Percentiles rank a stretch among this genome's conserved stretches.
phyloP scores from a whole-genome alignment of 768 basidiomycete genomes.

The Crucibulum laeve region DNA sequence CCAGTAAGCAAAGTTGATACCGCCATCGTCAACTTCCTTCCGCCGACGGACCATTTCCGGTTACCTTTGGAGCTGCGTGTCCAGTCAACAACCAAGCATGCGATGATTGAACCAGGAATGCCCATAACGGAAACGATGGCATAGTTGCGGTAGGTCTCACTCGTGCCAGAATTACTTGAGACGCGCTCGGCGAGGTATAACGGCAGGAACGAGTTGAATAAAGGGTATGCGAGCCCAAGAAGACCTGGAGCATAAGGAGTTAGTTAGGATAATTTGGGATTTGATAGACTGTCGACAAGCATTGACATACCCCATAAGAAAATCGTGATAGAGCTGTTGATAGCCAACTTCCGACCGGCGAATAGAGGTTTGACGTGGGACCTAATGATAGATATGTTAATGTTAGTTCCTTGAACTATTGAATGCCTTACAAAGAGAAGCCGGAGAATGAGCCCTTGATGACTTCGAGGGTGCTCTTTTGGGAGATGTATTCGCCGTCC shows the following conservation, averaged over 20 bases:
- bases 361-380: constrained; percentile 50
- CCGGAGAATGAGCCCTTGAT: constrained; percentile 29
- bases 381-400: constrained; percentile 13
- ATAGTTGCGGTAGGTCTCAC: constrained; percentile 42
- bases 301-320: constrained; percentile 43
- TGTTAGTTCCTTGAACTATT: not conserved
- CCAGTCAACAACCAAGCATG: constrained; percentile 39
- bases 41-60: constrained; percentile 28
- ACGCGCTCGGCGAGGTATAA: constrained; percentile 36
- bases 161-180: constrained; percentile 15
- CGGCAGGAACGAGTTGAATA: constrained; percentile 49
- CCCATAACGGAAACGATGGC: constrained; percentile 42
- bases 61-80: constrained; percentile 23
- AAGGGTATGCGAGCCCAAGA: constrained; percentile 51
- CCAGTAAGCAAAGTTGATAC: constrained; percentile 38
- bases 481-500: constrained; percentile 8
- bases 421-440: constrained; percentile 32
- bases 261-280: not conserved
- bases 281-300: constrained; percentile 1
- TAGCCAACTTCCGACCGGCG: constrained; percentile 33
- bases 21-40: constrained; percentile 44
- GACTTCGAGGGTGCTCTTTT: constrained; percentile 21
- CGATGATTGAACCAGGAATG: constrained; percentile 43
- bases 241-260: constrained; percentile 18
- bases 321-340: constrained; percentile 45